Conservation (phyloP, 1,139 yeast species). For the Martiniozyma asiatica region DNA sequence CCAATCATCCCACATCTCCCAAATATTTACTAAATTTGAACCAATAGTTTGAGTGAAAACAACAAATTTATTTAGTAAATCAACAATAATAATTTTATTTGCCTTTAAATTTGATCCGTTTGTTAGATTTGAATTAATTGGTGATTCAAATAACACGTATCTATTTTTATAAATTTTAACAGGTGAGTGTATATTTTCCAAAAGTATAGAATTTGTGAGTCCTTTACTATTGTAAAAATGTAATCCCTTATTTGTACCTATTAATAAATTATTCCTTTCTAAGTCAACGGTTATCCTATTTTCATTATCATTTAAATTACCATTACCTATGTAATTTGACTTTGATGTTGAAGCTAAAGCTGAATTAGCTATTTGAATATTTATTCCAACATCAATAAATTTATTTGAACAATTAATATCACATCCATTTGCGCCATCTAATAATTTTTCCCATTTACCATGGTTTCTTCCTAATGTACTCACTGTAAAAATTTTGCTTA, state of each 20-base stretch:
- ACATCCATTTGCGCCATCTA: slow-evolving; percentile 58
- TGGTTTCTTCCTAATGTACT: slow-evolving; percentile 69
- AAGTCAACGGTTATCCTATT: too few relatives aligned
- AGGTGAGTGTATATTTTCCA: slow-evolving; percentile 48
- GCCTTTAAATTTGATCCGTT: slow-evolving; percentile 20
- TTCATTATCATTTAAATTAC: slow-evolving; percentile 17
- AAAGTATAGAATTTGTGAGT: slow-evolving; percentile 43
- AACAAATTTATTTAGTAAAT: slow-evolving; percentile 55
- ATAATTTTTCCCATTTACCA: slow-evolving; percentile 49
- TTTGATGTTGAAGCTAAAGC: slow-evolving; percentile 17
- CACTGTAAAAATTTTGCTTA: slow-evolving; percentile 60
- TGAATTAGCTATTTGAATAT: too few relatives aligned
- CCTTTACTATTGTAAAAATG: slow-evolving; percentile 44
- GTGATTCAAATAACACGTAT: slow-evolving; percentile 47
- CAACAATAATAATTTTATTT: slow-evolving; percentile 53
- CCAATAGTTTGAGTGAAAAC: slow-evolving; percentile 62
- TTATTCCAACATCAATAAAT: too few relatives aligned
- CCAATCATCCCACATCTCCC: slow-evolving; percentile 43
- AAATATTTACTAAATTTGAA: slow-evolving; percentile 44
- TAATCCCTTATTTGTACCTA: slow-evolving; percentile 41
- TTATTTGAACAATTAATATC: slow-evolving; percentile 55
- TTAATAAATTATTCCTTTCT: slow-evolving; percentile 29
- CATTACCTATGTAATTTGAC: not conserved
- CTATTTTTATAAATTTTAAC: slow-evolving; percentile 33
- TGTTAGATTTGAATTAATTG: slow-evolving; percentile 22